Percentiles rank a stretch among this genome's conserved stretches.
Evolutionary conservation across 2,329 filamentous ascomycete species (phyloP).

Genomic region (Akanthomyces uredinophilus): DNA sequence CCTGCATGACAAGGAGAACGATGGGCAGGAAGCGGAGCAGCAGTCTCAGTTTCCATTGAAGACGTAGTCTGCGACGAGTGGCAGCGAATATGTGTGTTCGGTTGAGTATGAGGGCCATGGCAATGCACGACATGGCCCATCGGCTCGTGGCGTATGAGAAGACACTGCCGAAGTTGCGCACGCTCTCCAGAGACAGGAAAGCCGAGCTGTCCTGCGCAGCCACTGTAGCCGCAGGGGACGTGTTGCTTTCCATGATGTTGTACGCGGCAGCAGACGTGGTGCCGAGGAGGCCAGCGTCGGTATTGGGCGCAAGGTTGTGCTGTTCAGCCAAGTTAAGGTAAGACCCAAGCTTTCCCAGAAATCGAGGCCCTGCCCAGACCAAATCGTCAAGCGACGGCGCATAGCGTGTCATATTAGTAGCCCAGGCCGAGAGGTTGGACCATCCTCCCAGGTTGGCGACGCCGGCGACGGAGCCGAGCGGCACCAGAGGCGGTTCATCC

Average conservation of each 20-base stretch:
- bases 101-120: constrained; percentile 82
- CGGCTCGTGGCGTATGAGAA: constrained; percentile 87
- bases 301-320: constrained; percentile 50
- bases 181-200: constrained; percentile 48
- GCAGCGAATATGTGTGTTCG: constrained; percentile 91
- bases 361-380: constrained; percentile 62
- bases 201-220: constrained; percentile 31
- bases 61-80: constrained; percentile 70
- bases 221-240: background rate
- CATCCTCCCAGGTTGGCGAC: constrained; percentile 29
- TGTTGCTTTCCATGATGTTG: constrained; percentile 25
- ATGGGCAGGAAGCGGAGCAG: constrained; percentile 68
- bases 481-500: constrained; percentile 4
- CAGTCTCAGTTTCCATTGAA: constrained; percentile 69
- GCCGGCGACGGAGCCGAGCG: background rate
- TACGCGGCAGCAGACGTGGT: constrained; percentile 23
- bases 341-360: constrained; percentile 64
- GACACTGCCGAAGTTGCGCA: constrained; percentile 73
- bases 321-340: constrained; percentile 56
- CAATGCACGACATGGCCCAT: constrained; percentile 86
- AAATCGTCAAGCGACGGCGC: constrained; percentile 64
- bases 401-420: constrained; percentile 53
- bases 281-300: constrained; percentile 18
- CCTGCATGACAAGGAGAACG: constrained; percentile 63
- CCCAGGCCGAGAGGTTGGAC: constrained; percentile 53